phyloP scores from a whole-genome alignment of 306 rosid genomes.

The Casuarina equisetifolia region DNA sequence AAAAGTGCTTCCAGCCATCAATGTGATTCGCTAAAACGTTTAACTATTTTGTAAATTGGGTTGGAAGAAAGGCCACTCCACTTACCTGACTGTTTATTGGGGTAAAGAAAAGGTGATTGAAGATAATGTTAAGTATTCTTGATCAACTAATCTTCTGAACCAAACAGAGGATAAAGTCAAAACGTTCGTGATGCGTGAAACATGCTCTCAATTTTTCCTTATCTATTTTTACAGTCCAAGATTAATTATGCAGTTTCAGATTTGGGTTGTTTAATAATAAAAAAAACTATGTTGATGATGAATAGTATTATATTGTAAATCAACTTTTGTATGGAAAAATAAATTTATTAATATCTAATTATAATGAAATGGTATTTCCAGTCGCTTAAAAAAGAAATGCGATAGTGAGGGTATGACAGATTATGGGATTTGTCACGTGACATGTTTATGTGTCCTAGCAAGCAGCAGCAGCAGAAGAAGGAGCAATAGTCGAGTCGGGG shows the following conservation, averaged over 20 bases:
- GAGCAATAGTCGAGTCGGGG: background rate
- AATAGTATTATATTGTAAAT: too few relatives aligned
- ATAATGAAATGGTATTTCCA: too few relatives aligned
- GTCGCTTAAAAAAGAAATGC: too few relatives aligned
- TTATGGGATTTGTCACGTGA: too few relatives aligned
- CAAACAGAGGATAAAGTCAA: background rate
- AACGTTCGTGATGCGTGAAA: constrained; percentile 22
- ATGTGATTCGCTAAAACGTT: constrained; percentile 7
- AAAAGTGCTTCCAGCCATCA: constrained; percentile 22
- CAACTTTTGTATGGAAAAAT: too few relatives aligned
- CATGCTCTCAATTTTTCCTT: constrained; percentile 20
- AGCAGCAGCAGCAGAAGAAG: background rate
- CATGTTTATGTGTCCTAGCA: background rate
- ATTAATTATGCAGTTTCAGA: too few relatives aligned
- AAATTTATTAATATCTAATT: too few relatives aligned
- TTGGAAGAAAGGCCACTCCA: constrained; percentile 24
- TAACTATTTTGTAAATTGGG: constrained; percentile 24
- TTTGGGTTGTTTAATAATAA: too few relatives aligned
- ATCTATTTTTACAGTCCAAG: background rate
- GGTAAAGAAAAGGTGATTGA: constrained; percentile 23
- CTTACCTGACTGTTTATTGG: constrained; percentile 19
- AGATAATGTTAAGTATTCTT: constrained; percentile 24
- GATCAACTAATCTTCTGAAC: background rate
- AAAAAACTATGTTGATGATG: too few relatives aligned
- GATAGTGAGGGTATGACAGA: too few relatives aligned